These are phyloP conservation scores for Tarenaya hassleriana DNA, from an alignment of 345 rosid genomes.

Conservation along the genomic window DNA sequence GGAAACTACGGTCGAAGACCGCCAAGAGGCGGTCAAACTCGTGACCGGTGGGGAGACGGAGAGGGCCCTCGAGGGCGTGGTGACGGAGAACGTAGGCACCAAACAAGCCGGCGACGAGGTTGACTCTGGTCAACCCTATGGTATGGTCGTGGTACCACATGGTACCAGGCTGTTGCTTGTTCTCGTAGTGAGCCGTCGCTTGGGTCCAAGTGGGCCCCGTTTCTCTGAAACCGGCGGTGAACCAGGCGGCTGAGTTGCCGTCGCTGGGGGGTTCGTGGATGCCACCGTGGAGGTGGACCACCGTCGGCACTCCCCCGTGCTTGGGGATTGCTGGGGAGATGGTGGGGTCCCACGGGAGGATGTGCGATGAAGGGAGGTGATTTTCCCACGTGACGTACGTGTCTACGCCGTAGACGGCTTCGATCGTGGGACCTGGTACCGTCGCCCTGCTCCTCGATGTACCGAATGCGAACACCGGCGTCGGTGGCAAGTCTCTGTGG, in stretches of 20 bases:
- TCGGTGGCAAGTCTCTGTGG: slow-evolving; percentile 77
- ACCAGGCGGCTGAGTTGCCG: slow-evolving; percentile 75
- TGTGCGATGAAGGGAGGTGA: slow-evolving; percentile 74
- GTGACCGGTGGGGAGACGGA: slow-evolving; percentile 42
- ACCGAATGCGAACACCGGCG: slow-evolving; percentile 84
- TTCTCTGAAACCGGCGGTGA: slow-evolving; percentile 55
- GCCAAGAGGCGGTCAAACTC: slow-evolving; percentile 59
- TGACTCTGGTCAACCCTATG: slow-evolving; percentile 80
- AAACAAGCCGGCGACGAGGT: slow-evolving; percentile 72
- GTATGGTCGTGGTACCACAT: slow-evolving; percentile 97
- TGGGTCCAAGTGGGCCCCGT: slow-evolving; percentile 65
- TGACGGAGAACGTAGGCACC: slow-evolving; percentile 76
- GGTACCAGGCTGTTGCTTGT: slow-evolving; percentile 79
- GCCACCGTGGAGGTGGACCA: slow-evolving; percentile 91
- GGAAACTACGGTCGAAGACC: slow-evolving; percentile 74
- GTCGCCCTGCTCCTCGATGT: slow-evolving; percentile 46
- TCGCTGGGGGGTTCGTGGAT: slow-evolving; percentile 72
- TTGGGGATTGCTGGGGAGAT: slow-evolving; percentile 57
- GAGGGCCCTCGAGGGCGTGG: slow-evolving; percentile 42
- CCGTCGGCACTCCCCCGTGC: slow-evolving; percentile 69
- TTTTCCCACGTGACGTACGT: slow-evolving; percentile 72
- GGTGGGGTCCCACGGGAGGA: slow-evolving; percentile 90
- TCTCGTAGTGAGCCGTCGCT: slow-evolving; percentile 43
- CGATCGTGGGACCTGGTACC: slow-evolving; percentile 91
- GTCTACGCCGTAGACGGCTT: slow-evolving; percentile 57